Evolutionary conservation across 169 alveolate genomes (phyloP).

Genomic region (Cryptosporidium xiaoi): DNA sequence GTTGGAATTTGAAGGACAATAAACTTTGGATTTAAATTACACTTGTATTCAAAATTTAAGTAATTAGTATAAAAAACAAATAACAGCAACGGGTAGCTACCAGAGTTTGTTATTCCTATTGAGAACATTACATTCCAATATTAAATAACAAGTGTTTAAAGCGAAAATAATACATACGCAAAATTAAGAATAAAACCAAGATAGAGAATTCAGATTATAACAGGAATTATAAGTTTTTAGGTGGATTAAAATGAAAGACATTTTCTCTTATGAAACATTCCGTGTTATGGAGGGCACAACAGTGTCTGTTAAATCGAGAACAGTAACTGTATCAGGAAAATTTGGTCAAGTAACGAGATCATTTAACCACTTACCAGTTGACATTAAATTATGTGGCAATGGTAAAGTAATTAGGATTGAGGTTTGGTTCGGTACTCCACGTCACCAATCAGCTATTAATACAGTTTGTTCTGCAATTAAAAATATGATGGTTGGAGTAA

Average conservation of each 20-base stretch:
- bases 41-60: no score
- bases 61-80: no score
- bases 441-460: conserved; percentile 93
- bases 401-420: conserved; percentile 89
- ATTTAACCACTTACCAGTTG: conserved; percentile 96
- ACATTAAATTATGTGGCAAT: conserved; percentile 90
- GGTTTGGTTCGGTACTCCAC: conserved; percentile 95
- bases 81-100: no score
- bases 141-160: no score
- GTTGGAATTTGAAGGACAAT: no score
- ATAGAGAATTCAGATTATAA: no score
- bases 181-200: no score
- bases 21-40: no score
- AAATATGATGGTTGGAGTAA: conserved; percentile 98
- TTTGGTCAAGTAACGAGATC: conserved; percentile 94
- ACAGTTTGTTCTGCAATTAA: conserved; percentile 95
- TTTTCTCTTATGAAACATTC: conserved; percentile 62
- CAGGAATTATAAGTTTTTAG: neutral
- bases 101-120: no score
- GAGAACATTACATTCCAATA: no score
- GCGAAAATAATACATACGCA: no score
- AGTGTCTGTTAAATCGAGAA: conserved; percentile 92
- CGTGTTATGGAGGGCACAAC: conserved; percentile 74
- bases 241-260: conserved; percentile 34
- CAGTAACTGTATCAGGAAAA: conserved; percentile 97